phyloP scores from a whole-genome alignment of 75 land plant species.

The Cryptomeria japonica region DNA sequence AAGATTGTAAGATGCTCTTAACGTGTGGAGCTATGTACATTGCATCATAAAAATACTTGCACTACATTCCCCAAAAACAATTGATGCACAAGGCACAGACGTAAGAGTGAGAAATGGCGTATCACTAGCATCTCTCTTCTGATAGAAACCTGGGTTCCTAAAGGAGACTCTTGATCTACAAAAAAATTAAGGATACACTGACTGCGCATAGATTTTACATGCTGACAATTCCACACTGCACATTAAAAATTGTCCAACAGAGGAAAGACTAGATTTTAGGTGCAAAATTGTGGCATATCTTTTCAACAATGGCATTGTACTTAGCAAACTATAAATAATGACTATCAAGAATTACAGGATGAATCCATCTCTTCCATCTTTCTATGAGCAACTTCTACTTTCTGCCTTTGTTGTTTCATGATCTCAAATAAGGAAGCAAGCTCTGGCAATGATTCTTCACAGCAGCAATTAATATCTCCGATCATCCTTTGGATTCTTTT shows the following conservation, averaged over 20 bases:
- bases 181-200: no score
- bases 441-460: slow-evolving; percentile 11
- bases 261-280: neutral
- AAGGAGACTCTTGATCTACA: no score
- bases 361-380: slow-evolving; percentile 5
- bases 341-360: neutral
- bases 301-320: neutral
- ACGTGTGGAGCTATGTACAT: no score
- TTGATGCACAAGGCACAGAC: no score
- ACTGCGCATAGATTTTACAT: neutral
- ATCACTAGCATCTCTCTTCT: no score
- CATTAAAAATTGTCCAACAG: neutral
- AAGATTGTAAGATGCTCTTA: no score
- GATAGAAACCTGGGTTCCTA: no score
- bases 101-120: no score
- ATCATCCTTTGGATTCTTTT: slow-evolving; percentile 11
- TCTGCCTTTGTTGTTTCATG: slow-evolving; percentile 11
- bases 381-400: neutral
- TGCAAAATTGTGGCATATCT: neutral
- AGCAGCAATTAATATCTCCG: slow-evolving; percentile 2
- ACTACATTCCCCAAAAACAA: no score
- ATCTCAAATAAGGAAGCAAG: neutral
- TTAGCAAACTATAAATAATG: neutral
- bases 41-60: no score
- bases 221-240: neutral